Evolutionary conservation across 2,329 filamentous ascomycete species (phyloP), one percentile per base, ranked within the genome.

Genomic region (Exophiala calicioides): DNA sequence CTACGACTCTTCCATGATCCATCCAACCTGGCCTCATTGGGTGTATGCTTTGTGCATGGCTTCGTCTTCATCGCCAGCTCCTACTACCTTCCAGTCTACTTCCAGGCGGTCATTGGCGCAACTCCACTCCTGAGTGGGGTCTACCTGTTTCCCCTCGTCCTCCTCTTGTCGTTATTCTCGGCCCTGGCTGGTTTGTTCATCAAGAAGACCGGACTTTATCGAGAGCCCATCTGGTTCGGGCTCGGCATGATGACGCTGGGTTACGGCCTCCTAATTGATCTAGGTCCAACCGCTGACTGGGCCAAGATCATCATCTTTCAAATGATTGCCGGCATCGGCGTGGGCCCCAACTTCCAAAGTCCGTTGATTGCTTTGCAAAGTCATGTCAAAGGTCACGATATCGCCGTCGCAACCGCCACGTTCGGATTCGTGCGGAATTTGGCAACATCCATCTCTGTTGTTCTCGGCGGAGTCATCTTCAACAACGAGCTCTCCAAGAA

Each of bases 21-120:
- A 2, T 56, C 59, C 3, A 61, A 57, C 13, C 61, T 85, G 21
- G 81, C 85, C 6, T 74, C 81, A 2, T 79, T 90, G 10, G 66
- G 70, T 2, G 73, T 86, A 32, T 84, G 82, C 57, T 88, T 89
- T 68, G 76, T 80, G 52, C 88, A 95, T 64, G 84, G 84, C 33
- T 79, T 84, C 57, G 81, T 86, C 55, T 91, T 91, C 72, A 89
- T 91, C 60, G 80, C 84, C 0, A 81, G 80, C 21, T 81, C 79
- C 52, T 94, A 91, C 73, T 94, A 86, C 69, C 74, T 94, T 3
- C 88, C 88, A 0, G 76, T 95, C 2, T 95, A 94, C 72, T 91
- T 90, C 68, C 88, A 94, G 68, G 79, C 84, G 40, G 82, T 87
- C 40, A 74, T 88, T 32, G 78, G 85, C 38, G 81, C 81, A 2